Evolutionary conservation across 192 early-diverging fungal genomes (phyloP), one percentile per base, ranked within the genome.

Genomic region (Fimicolochytrium jonesii): DNA sequence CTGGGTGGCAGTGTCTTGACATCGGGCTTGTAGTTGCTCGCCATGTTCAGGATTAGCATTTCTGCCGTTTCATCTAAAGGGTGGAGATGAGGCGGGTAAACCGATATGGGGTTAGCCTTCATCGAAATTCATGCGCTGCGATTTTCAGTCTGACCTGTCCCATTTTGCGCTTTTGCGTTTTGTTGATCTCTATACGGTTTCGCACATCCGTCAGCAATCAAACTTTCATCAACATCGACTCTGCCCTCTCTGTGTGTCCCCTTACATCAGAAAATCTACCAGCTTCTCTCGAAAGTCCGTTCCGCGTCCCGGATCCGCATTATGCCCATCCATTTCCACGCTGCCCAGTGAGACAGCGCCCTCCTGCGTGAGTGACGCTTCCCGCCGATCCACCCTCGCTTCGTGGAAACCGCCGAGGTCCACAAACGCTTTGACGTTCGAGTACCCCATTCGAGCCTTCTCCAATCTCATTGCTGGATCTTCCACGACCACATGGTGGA

Each of bases 241-340:
- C 4, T 26, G 29, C 23, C 22, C 29, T 25, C 50, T 1, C 5
- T 31, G 10, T 18, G 31, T 6, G 54, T 29, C 44, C 0, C 17
- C 53, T 56, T 47, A 76, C 74, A 80, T 77, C 33, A 81, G 52
- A 56, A 81, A 81, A 50, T 81, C 74, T 10, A 81, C 79, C 50
- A 81, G 48, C 33, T 66, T 59, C 59, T 71, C 74, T 51, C 69
- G 73, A 50, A 81, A 81, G 22, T 67, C 66, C 13, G 53, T 64
- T 11, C 59, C 59, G 32, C 46, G 45, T 11, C 58, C 53, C 2
- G 67, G 53, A n/a, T 62, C 57, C 0, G 50, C 57, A 35, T 71
- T 66, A 25, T 69, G 54, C 32, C 67, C 47, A 36, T 58, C 56
- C 35, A 41, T 32, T n/a, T 17, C 52, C 26, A 32, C 15, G 35